Percentiles rank a stretch among this genome's conserved stretches.
Evolutionary conservation across 2,329 filamentous ascomycete genomes (phyloP).

Genomic region (Arthroderma sp.): DNA sequence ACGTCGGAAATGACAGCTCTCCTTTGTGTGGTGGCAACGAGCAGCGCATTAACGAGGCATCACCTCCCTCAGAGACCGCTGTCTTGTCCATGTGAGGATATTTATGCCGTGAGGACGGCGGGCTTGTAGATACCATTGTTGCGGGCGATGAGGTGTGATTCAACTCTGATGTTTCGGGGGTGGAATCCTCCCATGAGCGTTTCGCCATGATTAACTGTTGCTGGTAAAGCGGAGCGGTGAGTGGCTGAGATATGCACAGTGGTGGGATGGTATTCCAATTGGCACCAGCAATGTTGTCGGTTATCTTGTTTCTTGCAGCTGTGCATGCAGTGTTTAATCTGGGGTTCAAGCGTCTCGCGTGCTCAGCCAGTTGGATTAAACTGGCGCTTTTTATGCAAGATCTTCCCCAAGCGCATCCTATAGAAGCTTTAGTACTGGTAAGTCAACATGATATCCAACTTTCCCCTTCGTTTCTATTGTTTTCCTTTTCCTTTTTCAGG

Average conservation of each 20-base stretch:
- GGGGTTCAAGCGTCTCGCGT: not conserved
- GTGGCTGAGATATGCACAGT: not conserved
- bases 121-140: not conserved
- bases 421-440: not conserved
- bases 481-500: not conserved
- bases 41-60: slow-evolving; percentile 55
- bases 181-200: slow-evolving; percentile 44
- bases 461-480: not conserved
- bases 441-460: not conserved
- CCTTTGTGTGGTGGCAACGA: slow-evolving; percentile 67
- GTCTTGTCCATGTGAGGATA: slow-evolving; percentile 41
- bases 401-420: not conserved
- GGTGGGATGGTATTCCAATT: not conserved
- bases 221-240: not conserved
- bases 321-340: not conserved
- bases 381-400: not conserved
- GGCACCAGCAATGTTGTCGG: not conserved
- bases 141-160: slow-evolving; percentile 8
- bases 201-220: slow-evolving; percentile 42
- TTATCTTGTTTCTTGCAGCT: not conserved
- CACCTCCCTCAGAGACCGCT: slow-evolving; percentile 11
- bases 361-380: not conserved
- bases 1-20: slow-evolving; percentile 57
- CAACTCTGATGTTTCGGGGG: slow-evolving; percentile 31
- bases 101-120: slow-evolving; percentile 35